A percentile compares a stretch with the other conserved stretches of the same genome.
Conservation (phyloP, 768 basidiomycete species). For the Suillus bovinus region DNA sequence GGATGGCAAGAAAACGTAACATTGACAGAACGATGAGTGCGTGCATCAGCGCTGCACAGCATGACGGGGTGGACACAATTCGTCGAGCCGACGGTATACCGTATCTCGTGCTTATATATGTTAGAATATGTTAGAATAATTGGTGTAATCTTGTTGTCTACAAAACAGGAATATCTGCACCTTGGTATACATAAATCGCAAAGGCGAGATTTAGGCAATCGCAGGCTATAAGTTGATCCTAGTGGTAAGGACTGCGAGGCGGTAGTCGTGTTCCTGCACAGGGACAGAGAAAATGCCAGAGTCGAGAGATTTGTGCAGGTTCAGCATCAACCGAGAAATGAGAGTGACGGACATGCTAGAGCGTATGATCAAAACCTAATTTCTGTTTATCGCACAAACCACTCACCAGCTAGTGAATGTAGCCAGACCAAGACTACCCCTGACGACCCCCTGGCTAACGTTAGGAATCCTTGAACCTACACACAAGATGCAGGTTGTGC, state of each 20-base stretch:
- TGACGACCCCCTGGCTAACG: conserved; percentile 21
- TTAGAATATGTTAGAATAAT: too few relatives aligned
- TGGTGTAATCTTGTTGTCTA: background rate
- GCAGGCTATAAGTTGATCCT: background rate
- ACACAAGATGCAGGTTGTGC: background rate
- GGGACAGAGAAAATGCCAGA: conserved; percentile 7
- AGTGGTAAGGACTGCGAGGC: background rate
- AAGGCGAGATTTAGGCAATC: background rate
- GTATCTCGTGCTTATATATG: too few relatives aligned
- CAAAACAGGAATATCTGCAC: background rate
- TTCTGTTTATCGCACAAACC: background rate
- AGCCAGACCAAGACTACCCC: conserved; percentile 43
- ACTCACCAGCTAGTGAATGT: conserved; percentile 51
- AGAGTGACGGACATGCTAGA: conserved; percentile 49
- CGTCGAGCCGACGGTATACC: too few relatives aligned
- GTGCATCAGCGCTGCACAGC: too few relatives aligned
- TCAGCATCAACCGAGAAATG: conserved; percentile 58
- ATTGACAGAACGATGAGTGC: too few relatives aligned
- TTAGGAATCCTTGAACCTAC: background rate
- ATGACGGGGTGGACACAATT: too few relatives aligned
- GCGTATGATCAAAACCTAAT: background rate
- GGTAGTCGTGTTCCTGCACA: background rate
- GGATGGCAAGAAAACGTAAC: too few relatives aligned
- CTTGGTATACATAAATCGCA: background rate
- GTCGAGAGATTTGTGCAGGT: conserved; percentile 46